phyloP scores from a whole-genome alignment of 345 rosid species.

The rapeseed (Brassica napus) region Da-Ae NC_063452.1:59180001-59180500 shows the following conservation, averaged over 20 bases:
- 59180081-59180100: constrained; percentile 18
- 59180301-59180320: background rate
- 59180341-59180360: background rate
- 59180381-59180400: background rate
- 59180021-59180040: constrained; percentile 14
- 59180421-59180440: background rate
- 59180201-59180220: background rate
- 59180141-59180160: constrained; percentile 11
- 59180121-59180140: constrained; percentile 10
- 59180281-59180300: background rate
- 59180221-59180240: background rate
- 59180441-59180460: background rate
- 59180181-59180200: background rate
- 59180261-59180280: background rate
- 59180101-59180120: background rate
- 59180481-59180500: background rate
- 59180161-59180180: background rate
- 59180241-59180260: background rate
- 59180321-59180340: background rate
- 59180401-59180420: background rate
- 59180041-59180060: constrained; percentile 20
- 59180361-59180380: background rate
- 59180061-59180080: constrained; percentile 12
- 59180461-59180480: background rate
- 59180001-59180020: constrained; percentile 41